A percentile compares a stretch with the other conserved stretches of the same genome.
phyloP scores from a whole-genome alignment of 305 asterid genomes.

The Rubia tinctorum region DNA sequence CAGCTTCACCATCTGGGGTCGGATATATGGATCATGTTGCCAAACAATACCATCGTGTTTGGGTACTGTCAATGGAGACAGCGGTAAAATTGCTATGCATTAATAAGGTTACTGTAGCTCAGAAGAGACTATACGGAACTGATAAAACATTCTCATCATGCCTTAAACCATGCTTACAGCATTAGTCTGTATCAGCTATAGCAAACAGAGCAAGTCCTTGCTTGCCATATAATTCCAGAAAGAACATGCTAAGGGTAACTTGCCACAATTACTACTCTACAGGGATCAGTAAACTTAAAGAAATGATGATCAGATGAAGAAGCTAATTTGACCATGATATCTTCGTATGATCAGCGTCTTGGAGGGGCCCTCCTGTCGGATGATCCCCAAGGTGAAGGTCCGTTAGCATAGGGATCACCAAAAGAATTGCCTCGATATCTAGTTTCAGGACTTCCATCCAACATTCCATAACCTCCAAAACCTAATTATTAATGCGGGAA shows the following conservation, averaged over 20 bases:
- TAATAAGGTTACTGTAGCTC: no score
- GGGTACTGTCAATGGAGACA: no score
- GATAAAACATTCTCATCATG: not conserved
- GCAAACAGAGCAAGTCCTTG: not conserved
- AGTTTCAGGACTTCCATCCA: conserved; percentile 70
- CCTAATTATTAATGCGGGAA: conserved; percentile 31
- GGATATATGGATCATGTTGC: no score
- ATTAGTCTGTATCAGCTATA: not conserved
- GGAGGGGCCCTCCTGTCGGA: conserved; percentile 22
- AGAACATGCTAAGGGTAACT: not conserved
- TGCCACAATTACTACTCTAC: not conserved
- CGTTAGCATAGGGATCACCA: conserved; percentile 18
- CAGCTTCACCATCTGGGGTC: no score
- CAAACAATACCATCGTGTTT: no score
- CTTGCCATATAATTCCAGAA: not conserved
- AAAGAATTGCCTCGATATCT: conserved; percentile 36
- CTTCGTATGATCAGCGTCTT: conserved; percentile 15
- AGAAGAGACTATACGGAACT: not conserved
- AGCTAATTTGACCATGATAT: no score
- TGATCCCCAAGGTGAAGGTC: conserved; percentile 23
- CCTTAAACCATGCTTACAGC: not conserved
- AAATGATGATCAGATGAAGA: not conserved
- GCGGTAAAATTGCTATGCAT: no score
- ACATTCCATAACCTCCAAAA: conserved; percentile 55
- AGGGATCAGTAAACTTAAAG: conserved; percentile 1